Base-by-base conservation (phyloP, 2,329 filamentous ascomycete genomes). In the Huntiella abstrusa region DNA sequence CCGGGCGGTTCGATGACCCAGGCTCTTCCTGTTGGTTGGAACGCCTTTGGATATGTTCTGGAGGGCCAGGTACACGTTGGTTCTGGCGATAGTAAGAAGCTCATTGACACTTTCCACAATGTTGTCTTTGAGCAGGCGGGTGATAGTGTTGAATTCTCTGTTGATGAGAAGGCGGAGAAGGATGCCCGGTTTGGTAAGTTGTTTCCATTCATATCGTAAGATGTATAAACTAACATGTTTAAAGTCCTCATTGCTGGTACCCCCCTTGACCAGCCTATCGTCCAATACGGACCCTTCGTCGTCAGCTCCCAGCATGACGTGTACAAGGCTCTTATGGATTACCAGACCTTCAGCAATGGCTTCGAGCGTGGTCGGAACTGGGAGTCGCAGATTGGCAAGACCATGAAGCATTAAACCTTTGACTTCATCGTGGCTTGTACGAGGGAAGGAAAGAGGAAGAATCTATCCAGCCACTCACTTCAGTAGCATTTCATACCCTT, bases 211-310 rank as follows among this genome's bases (percentile, higher is more conserved):
- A 34, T 37, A 13, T 16, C 17, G 3, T 35, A 33, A 13, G 22
- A 16, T 28, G 22, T 22, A 5, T 19, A 13, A 28, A 38, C 44
- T 50, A 40, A 49, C 45, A 10, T n/a, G 2, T 36, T 5, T 19
- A 16, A 34, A 58, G 73, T 91, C 39, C 65, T 93, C 33, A 70
- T 91, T 12, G 83, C 84, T 0, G 85, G 86, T 8, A 71, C 82
- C 53, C 84, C 86, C 2, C 67, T 88, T 1, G 79, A 88, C 54
- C 83, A 91, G 62, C 71, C 77, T 36, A 72, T 91, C 33, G 77
- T 88, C 33, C 83, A 91, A 64, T 87, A 88, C 55, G 84, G 83
- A 0, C 83, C 84, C 1, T 91, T 91, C 57, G 84, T 91, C n/a
- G 62, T 86, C 49, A 84, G 66, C 50, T 74, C 70, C 37, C 67